phyloP scores from a whole-genome alignment of 345 rosid genomes.

The Salix koriyanagi region DNA sequence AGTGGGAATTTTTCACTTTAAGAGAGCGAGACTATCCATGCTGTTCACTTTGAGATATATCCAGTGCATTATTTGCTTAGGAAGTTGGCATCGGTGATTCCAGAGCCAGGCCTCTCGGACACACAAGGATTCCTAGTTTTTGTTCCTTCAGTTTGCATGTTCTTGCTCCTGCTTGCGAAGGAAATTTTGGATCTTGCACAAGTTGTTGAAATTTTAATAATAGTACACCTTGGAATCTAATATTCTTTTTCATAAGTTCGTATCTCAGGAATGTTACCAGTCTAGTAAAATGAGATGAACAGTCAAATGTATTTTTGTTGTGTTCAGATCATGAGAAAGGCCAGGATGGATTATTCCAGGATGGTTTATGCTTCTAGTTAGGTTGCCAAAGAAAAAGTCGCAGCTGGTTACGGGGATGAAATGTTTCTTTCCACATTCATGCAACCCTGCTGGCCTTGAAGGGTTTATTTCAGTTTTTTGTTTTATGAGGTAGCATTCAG shows the following conservation, averaged over 20 bases:
- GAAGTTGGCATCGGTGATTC: background rate
- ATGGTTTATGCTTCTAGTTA: background rate
- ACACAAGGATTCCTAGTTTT: background rate
- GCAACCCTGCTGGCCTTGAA: background rate
- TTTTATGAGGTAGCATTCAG: slow-evolving; percentile 12
- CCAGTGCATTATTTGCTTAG: background rate
- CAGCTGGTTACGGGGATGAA: background rate
- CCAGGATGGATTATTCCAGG: background rate
- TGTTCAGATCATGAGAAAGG: background rate
- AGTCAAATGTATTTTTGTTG: background rate
- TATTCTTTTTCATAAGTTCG: background rate
- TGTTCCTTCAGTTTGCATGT: background rate
- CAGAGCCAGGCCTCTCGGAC: background rate
- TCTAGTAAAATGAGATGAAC: background rate
- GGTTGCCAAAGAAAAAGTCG: background rate
- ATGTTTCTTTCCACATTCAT: background rate
- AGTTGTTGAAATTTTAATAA: background rate
- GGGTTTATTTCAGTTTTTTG: background rate
- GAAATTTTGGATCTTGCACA: background rate
- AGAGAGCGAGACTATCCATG: background rate
- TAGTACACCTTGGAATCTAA: background rate
- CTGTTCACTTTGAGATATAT: background rate
- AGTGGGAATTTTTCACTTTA: background rate
- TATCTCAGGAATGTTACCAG: background rate
- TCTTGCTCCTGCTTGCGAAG: background rate